Percentiles rank a stretch among this genome's conserved stretches.
These are phyloP conservation scores for Irpex lacteus DNA, from an alignment of 1,284 basidiomycete species.

Conservation along the genomic window DNA sequence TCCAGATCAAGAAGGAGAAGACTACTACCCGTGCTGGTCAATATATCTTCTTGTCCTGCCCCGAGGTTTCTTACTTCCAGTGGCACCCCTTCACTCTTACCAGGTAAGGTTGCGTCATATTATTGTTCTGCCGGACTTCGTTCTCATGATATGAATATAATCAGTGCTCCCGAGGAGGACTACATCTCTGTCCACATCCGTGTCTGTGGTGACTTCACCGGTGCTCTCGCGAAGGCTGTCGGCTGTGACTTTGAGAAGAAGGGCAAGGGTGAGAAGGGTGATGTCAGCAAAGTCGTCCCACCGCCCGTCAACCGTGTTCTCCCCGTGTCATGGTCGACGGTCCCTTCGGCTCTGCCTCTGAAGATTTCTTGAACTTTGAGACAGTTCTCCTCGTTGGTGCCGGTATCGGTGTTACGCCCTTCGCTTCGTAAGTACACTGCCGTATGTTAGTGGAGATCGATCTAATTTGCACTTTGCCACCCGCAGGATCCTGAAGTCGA, in stretches of 20 bases:
- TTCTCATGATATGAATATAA: background rate
- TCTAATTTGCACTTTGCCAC: background rate
- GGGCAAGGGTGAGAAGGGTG: conserved; percentile 45
- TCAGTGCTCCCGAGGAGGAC: conserved; percentile 84
- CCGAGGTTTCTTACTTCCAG: conserved; percentile 88
- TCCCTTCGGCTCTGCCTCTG: conserved; percentile 81
- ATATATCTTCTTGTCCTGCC: conserved; percentile 86
- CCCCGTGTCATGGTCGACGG: conserved; percentile 91
- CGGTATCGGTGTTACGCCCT: conserved; percentile 92
- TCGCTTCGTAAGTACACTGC: conserved; percentile 67
- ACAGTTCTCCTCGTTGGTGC: conserved; percentile 83
- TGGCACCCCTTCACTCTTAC: conserved; percentile 95
- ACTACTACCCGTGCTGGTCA: conserved; percentile 77
- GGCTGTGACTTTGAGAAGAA: conserved; percentile 80
- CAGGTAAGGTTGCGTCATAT: conserved; percentile 37
- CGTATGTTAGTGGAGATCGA: conserved; percentile 9
- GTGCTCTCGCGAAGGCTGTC: conserved; percentile 71
- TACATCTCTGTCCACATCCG: conserved; percentile 90
- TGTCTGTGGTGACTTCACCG: conserved; percentile 84
- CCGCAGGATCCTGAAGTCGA: conserved; percentile 79
- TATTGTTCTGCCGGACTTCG: background rate
- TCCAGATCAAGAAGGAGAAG: conserved; percentile 94
- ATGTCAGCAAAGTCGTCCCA: conserved; percentile 53
- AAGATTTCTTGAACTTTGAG: conserved; percentile 86
- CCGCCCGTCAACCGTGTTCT: conserved; percentile 68